These are phyloP conservation scores for Euphorbia lathyris DNA, from an alignment of 345 rosid species.

Conservation along the genomic window DNA sequence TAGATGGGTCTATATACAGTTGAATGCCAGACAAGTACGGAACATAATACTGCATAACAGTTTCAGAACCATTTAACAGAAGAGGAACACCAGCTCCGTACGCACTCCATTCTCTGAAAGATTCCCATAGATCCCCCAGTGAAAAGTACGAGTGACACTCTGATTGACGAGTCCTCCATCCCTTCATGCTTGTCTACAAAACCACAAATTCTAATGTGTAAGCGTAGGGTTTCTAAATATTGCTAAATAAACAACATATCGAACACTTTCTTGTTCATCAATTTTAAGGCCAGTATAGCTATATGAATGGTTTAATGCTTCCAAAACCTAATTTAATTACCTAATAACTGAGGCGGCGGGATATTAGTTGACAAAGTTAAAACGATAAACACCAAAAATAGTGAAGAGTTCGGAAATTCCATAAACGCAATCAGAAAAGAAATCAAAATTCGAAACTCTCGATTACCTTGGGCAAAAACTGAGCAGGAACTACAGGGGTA, in stretches of 20 bases:
- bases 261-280: background rate
- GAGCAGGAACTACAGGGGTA: slow-evolving; percentile 65
- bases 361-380: background rate
- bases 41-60: slow-evolving; percentile 80
- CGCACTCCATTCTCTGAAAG: slow-evolving; percentile 88
- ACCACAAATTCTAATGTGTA: slow-evolving; percentile 14
- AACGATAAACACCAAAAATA: background rate
- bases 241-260: background rate
- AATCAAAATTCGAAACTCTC: background rate
- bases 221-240: background rate
- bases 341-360: background rate
- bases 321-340: background rate
- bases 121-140: slow-evolving; percentile 82
- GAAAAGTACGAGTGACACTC: slow-evolving; percentile 56
- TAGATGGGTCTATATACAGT: slow-evolving; percentile 56
- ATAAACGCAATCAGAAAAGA: background rate
- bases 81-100: slow-evolving; percentile 91
- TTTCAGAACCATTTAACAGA: slow-evolving; percentile 62
- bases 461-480: slow-evolving; percentile 59
- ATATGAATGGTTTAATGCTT: background rate
- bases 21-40: slow-evolving; percentile 94
- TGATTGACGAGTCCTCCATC: slow-evolving; percentile 44
- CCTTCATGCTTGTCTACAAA: slow-evolving; percentile 48
- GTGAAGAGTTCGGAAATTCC: background rate
- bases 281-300: background rate